Evolutionary conservation across 2,329 filamentous ascomycete genomes (phyloP).

Genomic region (Venturia pyrina): DNA sequence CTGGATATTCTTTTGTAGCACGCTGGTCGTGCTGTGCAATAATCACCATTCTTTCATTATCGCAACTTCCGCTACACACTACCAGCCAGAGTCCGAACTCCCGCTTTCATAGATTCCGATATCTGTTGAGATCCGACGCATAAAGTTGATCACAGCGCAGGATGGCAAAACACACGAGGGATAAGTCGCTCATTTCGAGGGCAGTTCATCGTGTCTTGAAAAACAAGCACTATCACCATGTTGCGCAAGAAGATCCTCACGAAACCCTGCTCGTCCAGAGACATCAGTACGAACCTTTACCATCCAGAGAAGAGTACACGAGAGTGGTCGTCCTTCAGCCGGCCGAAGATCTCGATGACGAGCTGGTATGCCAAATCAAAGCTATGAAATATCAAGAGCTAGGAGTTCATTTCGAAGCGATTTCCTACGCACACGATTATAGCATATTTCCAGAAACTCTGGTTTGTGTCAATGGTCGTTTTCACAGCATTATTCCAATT

Average conservation of each 20-base stretch:
- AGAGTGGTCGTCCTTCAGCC: not conserved
- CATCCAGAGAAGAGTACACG: not conserved
- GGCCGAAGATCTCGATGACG: not conserved
- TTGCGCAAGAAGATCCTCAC: too few relatives aligned
- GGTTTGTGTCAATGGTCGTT: not conserved
- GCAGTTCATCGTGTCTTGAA: not conserved
- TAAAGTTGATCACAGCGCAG: too few relatives aligned
- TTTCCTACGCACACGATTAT: constrained; percentile 10
- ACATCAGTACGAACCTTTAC: not conserved
- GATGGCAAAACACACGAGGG: too few relatives aligned
- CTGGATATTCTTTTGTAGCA: too few relatives aligned
- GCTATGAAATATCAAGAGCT: not conserved
- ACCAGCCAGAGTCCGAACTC: too few relatives aligned
- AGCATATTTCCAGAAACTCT: not conserved
- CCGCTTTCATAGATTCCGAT: too few relatives aligned
- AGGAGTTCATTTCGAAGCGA: constrained; percentile 11
- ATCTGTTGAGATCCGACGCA: too few relatives aligned
- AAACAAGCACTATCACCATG: not conserved
- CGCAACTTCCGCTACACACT: too few relatives aligned
- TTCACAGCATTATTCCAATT: not conserved
- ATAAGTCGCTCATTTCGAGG: not conserved
- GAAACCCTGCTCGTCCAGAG: not conserved
- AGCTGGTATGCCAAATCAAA: not conserved
- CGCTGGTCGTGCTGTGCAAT: too few relatives aligned
- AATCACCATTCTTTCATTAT: too few relatives aligned